Evolutionary conservation across 2,329 filamentous ascomycete species (phyloP), one percentile per base, ranked within the genome.

Genomic region (Coniochaeta sp.): DNA sequence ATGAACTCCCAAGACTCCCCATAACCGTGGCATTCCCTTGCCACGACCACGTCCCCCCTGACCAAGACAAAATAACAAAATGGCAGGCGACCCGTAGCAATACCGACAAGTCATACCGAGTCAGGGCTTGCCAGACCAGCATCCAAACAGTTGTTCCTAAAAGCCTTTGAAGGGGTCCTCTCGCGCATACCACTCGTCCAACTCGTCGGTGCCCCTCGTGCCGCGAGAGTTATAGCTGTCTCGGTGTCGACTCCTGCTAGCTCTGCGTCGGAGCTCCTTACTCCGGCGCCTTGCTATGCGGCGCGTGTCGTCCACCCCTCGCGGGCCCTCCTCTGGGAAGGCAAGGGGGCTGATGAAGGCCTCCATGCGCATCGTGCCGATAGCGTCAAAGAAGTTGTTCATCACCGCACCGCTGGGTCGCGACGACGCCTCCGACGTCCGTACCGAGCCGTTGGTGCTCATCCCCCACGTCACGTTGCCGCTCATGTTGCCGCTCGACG

Each of bases 341-440:
- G 82, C 77, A 12, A 87, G 71, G 0, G 85, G 85, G 66, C 80
- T 86, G 65, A 99, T 96, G 72, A 98, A 99, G 0, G 95, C 95
- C 73, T 98, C 93, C 93, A 99, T 98, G 30, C 95, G 86, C 55
- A 98, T 86, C 1, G 93, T 98, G 1, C 93, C 92, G 28, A 56
- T 56, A 1, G 89, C 89, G 67, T 96, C 92, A 69, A 95, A 95
- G 76, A 95, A 93, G 72, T 86, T 86, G 60, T 66, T 69, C 69
- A 68, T 69, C n/a, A 62, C 63, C 3, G 68, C 59, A 2, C 65
- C 70, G 63, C 76, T 76, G 0, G 77, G 74, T 4, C 72, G 66
- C 32, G 79, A 82, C 1, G 81, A 85, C 3, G 81, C 79, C 62
- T 85, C 82, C 0, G 81, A 83, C 2, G 80, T 81, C n/a, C 81